A percentile compares a stretch with the other conserved stretches of the same genome.
phyloP scores from a whole-genome alignment of 1,139 yeast species.

The Nakaseomyces kungkrabaensis region DNA sequence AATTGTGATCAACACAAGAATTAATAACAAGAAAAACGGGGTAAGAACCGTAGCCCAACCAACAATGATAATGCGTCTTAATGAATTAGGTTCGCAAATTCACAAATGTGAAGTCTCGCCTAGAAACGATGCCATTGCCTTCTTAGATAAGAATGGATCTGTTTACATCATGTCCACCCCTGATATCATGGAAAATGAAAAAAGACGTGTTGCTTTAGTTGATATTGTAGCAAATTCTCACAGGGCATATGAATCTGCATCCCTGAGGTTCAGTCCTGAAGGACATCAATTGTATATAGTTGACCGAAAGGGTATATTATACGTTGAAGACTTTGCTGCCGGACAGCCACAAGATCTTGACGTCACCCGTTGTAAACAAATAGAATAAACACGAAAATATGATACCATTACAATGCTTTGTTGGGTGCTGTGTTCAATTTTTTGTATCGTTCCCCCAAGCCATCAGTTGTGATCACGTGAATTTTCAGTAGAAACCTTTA shows the following conservation, averaged over 20 bases:
- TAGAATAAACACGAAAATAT: constrained; percentile 13
- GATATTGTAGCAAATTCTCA: constrained; percentile 74
- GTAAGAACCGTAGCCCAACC: constrained; percentile 44
- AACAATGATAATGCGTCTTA: constrained; percentile 45
- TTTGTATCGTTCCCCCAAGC: no score
- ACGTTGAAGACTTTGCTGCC: constrained; percentile 79
- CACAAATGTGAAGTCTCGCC: constrained; percentile 73
- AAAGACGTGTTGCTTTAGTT: constrained; percentile 54
- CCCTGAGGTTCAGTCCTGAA: constrained; percentile 62
- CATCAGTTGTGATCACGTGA: not conserved
- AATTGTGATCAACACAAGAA: constrained; percentile 48
- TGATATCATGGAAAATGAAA: constrained; percentile 40
- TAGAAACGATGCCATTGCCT: constrained; percentile 75
- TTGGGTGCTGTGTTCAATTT: no score
- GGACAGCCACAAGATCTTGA: constrained; percentile 73
- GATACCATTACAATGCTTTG: no score
- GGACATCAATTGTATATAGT: constrained; percentile 71
- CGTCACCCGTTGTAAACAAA: constrained; percentile 63
- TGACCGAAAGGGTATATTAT: constrained; percentile 72
- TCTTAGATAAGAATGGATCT: constrained; percentile 66
- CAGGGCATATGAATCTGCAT: constrained; percentile 60
- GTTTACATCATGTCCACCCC: constrained; percentile 64
- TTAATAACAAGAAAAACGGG: constrained; percentile 31
- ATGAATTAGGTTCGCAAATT: constrained; percentile 74
- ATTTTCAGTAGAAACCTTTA: not conserved